These are phyloP conservation scores for Neofusicoccum sp. DNA, from an alignment of 2,329 filamentous ascomycete genomes.

Conservation along the genomic window DNA sequence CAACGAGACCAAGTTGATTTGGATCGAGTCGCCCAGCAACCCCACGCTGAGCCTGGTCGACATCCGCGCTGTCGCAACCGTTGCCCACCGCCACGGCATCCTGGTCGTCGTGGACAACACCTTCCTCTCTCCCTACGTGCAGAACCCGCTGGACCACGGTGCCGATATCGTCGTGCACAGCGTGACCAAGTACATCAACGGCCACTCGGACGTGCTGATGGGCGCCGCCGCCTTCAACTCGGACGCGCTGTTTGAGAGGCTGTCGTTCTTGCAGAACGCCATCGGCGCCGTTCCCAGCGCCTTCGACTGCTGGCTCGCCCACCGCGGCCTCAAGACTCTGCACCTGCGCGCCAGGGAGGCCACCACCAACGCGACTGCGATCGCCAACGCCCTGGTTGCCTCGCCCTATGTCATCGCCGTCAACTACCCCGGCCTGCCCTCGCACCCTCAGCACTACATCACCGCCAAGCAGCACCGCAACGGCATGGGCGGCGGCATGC, in stretches of 20 bases:
- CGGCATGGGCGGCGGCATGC: constrained; percentile 94
- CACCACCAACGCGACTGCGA: constrained; percentile 72
- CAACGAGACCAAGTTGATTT: constrained; percentile 82
- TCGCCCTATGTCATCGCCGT: constrained; percentile 82
- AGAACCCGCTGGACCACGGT: constrained; percentile 92
- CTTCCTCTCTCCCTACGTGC: constrained; percentile 92
- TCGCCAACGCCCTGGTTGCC: constrained; percentile 73
- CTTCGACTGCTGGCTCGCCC: constrained; percentile 97
- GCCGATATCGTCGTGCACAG: constrained; percentile 96
- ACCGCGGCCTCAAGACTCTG: constrained; percentile 93
- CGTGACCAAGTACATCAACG: constrained; percentile 99
- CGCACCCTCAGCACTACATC: constrained; percentile 82
- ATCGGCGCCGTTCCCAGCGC: constrained; percentile 92
- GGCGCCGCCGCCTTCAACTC: constrained; percentile 94
- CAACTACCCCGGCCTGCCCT: constrained; percentile 90
- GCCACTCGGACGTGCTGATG: constrained; percentile 95
- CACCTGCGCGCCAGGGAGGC: constrained; percentile 89
- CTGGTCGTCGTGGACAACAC: constrained; percentile 99
- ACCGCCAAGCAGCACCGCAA: constrained; percentile 89
- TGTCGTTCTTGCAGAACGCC: constrained; percentile 93
- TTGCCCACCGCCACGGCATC: constrained; percentile 84
- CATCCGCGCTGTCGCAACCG: constrained; percentile 77
- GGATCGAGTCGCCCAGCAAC: constrained; percentile 96
- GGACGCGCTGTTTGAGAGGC: constrained; percentile 69
- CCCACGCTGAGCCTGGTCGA: constrained; percentile 91